Percentiles rank a stretch among this genome's conserved stretches.
These are phyloP conservation scores for Udeniomyces megalosporus DNA, from an alignment of 768 basidiomycete genomes.

Conservation along the genomic window DNA sequence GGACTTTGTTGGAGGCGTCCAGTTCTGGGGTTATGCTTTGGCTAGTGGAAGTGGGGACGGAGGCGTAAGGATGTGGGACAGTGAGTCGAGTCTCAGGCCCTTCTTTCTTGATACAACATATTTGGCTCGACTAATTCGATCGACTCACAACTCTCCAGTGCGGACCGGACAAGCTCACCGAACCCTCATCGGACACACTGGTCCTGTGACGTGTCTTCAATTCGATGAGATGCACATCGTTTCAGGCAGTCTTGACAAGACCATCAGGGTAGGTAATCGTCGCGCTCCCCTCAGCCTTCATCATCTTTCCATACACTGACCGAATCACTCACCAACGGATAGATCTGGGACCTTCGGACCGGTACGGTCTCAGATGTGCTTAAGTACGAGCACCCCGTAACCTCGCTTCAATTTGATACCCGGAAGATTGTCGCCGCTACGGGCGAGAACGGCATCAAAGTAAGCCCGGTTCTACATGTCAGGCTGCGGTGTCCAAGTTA, in stretches of 20 bases:
- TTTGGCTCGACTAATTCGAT: too few species aligned
- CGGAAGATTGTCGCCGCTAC: conserved; percentile 82
- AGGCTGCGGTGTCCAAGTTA: neutral
- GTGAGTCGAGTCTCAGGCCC: too few species aligned
- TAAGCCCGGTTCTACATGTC: conserved; percentile 25
- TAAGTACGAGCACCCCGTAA: conserved; percentile 77
- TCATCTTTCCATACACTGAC: neutral
- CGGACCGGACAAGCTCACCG: conserved; percentile 93
- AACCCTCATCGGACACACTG: conserved; percentile 81
- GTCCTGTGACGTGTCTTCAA: conserved; percentile 76
- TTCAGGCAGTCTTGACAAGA: conserved; percentile 86
- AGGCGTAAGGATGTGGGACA: conserved; percentile 98
- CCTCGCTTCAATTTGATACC: conserved; percentile 82
- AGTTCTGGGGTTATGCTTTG: conserved; percentile 96
- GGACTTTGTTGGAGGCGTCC: conserved; percentile 92
- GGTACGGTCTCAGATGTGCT: conserved; percentile 78
- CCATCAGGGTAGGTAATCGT: conserved; percentile 49
- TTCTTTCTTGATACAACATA: too few species aligned
- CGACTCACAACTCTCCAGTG: too few species aligned
- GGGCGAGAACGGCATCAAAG: conserved; percentile 87
- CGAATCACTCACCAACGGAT: neutral
- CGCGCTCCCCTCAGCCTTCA: neutral
- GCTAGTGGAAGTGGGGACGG: conserved; percentile 96
- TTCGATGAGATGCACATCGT: conserved; percentile 92
- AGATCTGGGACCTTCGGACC: conserved; percentile 95